Evolutionary conservation across 805 yeast species (phyloP).

Genomic region (Nakazawaea wickerhamii): DNA sequence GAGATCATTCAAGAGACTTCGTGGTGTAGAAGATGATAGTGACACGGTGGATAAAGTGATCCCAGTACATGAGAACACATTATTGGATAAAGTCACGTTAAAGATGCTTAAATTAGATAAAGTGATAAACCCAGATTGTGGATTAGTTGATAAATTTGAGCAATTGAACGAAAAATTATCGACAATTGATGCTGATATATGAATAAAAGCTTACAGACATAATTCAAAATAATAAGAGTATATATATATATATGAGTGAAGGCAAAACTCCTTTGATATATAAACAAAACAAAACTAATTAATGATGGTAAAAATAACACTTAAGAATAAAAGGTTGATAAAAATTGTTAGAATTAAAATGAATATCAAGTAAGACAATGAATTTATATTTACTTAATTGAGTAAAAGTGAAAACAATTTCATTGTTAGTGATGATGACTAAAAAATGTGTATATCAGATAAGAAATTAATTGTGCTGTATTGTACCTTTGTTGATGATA

Average conservation of each 20-base stretch:
- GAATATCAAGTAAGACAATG: background rate
- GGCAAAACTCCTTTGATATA: background rate
- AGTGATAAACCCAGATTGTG: constrained; percentile 21
- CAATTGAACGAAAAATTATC: constrained; percentile 22
- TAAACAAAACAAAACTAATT: constrained; percentile 2
- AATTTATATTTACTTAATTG: too few species aligned
- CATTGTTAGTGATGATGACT: background rate
- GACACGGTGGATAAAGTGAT: background rate
- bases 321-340: background rate
- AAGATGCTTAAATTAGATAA: constrained; percentile 18
- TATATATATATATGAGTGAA: background rate
- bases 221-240: background rate
- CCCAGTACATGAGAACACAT: background rate
- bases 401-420: background rate
- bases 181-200: constrained; percentile 5
- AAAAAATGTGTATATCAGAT: too few species aligned
- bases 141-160: constrained; percentile 23
- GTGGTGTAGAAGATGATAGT: constrained; percentile 3
- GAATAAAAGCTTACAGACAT: background rate
- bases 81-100: constrained; percentile 14
- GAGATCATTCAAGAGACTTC: background rate
- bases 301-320: background rate
- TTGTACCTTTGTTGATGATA: too few species aligned
- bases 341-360: constrained; percentile 1
- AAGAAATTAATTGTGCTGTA: too few species aligned